phyloP scores from a whole-genome alignment of 78 protist species.

The Dictyostelium capitatum region DNA sequence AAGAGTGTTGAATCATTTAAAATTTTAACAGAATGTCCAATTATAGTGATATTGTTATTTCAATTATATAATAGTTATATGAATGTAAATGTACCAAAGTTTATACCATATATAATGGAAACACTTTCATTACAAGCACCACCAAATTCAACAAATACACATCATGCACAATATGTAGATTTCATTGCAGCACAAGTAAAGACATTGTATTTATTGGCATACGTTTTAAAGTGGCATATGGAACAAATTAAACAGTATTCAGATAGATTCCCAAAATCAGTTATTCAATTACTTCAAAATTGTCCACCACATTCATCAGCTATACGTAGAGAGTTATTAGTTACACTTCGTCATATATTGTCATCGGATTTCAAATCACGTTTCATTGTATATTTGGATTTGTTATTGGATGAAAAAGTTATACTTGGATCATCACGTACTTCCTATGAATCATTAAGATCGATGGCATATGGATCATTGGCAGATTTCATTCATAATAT shows the following conservation, averaged over 20 bases:
- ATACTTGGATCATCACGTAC: conserved; percentile 85
- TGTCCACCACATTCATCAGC: conserved; percentile 91
- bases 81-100: conserved; percentile 54
- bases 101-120: conserved; percentile 88
- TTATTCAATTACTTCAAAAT: conserved; percentile 84
- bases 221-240: conserved; percentile 82
- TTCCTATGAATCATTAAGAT: conserved; percentile 84
- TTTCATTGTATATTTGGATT: conserved; percentile 90
- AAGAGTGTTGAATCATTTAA: conserved; percentile 75
- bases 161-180: conserved; percentile 78
- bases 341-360: conserved; percentile 93
- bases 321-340: conserved; percentile 92
- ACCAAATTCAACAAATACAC: background rate
- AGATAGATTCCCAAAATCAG: conserved; percentile 89
- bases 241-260: conserved; percentile 69
- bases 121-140: conserved; percentile 81
- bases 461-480: conserved; percentile 92
- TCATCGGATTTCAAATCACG: conserved; percentile 90
- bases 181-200: conserved; percentile 94
- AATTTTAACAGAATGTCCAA: conserved; percentile 96
- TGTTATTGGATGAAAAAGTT: conserved; percentile 89
- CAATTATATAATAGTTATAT: conserved; percentile 87
- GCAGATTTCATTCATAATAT: conserved; percentile 96
- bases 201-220: conserved; percentile 95
- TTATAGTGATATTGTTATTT: conserved; percentile 93